These are phyloP conservation scores for Talaromyces thailandensis DNA, from an alignment of 495 filamentous ascomycete species.

Conservation along the genomic window DNA sequence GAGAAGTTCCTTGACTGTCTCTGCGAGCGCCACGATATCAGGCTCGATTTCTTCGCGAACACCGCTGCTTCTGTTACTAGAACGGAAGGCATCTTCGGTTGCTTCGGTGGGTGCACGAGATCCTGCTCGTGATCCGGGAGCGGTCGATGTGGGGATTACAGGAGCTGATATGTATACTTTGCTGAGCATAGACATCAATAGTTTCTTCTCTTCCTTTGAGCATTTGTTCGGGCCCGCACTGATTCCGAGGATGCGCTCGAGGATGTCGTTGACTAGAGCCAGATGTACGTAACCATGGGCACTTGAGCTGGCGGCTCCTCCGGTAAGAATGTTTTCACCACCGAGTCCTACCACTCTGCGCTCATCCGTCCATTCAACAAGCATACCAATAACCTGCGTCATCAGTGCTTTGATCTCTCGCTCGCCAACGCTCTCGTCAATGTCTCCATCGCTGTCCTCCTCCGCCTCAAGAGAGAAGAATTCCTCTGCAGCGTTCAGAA, in stretches of 20 bases:
- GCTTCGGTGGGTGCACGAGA: slow-evolving; percentile 33
- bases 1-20: slow-evolving; percentile 42
- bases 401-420: slow-evolving; percentile 76
- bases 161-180: slow-evolving; percentile 72
- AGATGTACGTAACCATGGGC: slow-evolving; percentile 46
- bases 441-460: slow-evolving; percentile 41
- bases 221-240: slow-evolving; percentile 27
- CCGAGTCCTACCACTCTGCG: slow-evolving; percentile 70
- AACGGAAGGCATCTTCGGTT: slow-evolving; percentile 31
- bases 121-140: slow-evolving; percentile 21
- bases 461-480: slow-evolving; percentile 42
- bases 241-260: slow-evolving; percentile 23
- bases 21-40: slow-evolving; percentile 26
- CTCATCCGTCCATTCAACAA: slow-evolving; percentile 95
- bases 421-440: slow-evolving; percentile 64
- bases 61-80: slow-evolving; percentile 23
- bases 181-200: slow-evolving; percentile 63
- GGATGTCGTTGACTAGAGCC: slow-evolving; percentile 26
- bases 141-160: slow-evolving; percentile 40
- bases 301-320: slow-evolving; percentile 44
- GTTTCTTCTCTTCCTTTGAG: slow-evolving; percentile 76
- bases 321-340: slow-evolving; percentile 39
- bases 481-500: slow-evolving; percentile 42
- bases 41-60: slow-evolving; percentile 21
- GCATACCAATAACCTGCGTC: slow-evolving; percentile 61